A percentile compares a stretch with the other conserved stretches of the same genome.
Evolutionary conservation across 345 rosid species (phyloP).

Genomic region (Xanthoceras sorbifolium): DNA sequence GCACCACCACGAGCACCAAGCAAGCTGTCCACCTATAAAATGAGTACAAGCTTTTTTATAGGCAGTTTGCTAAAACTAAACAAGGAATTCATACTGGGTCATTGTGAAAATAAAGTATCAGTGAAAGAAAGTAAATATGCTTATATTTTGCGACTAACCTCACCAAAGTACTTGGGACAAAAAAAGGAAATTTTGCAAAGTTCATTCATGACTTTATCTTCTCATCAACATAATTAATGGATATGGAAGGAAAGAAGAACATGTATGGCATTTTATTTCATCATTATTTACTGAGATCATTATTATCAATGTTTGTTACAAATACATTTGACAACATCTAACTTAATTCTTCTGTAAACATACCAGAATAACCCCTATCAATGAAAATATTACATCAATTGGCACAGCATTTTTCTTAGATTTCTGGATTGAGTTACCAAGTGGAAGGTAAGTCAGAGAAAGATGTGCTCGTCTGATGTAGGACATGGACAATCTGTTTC

Average conservation of each 20-base stretch:
- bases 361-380: not conserved
- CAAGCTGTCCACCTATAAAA: constrained; percentile 84
- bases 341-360: not conserved
- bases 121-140: not conserved
- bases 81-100: not conserved
- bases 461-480: not conserved
- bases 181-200: not conserved
- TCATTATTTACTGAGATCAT: not conserved
- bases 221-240: not conserved
- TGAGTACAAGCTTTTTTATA: constrained; percentile 1
- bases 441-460: not conserved
- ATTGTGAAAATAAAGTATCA: not conserved
- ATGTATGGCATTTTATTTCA: not conserved
- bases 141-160: not conserved
- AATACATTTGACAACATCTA: not conserved
- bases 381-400: not conserved
- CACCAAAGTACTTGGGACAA: not conserved
- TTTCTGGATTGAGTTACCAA: not conserved
- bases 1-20: constrained; percentile 99
- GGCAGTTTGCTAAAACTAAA: not conserved
- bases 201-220: not conserved
- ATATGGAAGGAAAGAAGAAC: not conserved
- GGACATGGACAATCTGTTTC: not conserved
- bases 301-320: not conserved
- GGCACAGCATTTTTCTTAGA: not conserved